These are phyloP conservation scores for Colletotrichum horii DNA, from an alignment of 2,329 filamentous ascomycete genomes.

Conservation along the genomic window DNA sequence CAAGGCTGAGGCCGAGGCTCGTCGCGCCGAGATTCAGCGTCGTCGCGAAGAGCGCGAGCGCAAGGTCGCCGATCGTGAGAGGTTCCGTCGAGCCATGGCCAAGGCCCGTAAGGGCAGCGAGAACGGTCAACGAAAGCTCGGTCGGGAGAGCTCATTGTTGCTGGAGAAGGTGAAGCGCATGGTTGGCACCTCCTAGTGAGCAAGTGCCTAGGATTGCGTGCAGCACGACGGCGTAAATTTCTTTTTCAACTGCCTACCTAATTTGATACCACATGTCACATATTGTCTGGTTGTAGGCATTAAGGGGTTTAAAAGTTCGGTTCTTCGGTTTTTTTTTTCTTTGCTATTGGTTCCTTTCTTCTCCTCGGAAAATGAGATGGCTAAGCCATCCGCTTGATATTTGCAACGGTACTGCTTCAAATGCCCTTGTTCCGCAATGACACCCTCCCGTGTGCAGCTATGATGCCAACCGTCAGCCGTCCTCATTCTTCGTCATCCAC, in stretches of 20 bases:
- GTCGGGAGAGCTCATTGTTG: constrained; percentile 78
- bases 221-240: background rate
- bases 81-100: constrained; percentile 71
- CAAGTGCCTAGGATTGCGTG: background rate
- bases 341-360: background rate
- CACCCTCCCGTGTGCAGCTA: background rate
- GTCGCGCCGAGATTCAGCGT: constrained; percentile 45
- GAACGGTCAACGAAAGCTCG: constrained; percentile 79
- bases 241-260: background rate
- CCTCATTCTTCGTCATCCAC: background rate
- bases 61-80: constrained; percentile 68
- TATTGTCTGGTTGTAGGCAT: background rate
- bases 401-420: constrained; percentile 6
- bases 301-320: background rate
- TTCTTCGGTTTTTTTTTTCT: background rate
- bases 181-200: constrained; percentile 49
- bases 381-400: background rate
- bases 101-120: constrained; percentile 71
- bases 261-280: constrained; percentile 12
- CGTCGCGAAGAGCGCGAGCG: constrained; percentile 69
- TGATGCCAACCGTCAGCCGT: background rate
- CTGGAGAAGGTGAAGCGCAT: constrained; percentile 80
- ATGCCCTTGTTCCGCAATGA: background rate
- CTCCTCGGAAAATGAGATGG: background rate
- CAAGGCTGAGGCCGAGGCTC: constrained; percentile 46